A percentile compares a stretch with the other conserved stretches of the same genome.
Evolutionary conservation across 768 basidiomycete genomes (phyloP).

Genomic region (Naganishia onofrii): DNA sequence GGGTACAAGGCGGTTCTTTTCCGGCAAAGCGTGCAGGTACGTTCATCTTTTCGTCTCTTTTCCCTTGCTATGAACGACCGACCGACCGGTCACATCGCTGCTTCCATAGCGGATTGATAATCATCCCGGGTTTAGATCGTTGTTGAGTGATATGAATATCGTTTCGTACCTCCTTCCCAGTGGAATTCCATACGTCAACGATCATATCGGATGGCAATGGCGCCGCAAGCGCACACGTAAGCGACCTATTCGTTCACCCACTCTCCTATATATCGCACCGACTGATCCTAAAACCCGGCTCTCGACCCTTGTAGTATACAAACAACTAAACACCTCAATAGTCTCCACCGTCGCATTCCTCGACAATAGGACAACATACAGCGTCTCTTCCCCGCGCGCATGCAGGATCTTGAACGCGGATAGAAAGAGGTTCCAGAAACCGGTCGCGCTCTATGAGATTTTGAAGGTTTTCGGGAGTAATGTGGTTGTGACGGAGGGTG

Average conservation of each 20-base stretch:
- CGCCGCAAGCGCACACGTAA: slow-evolving; percentile 16
- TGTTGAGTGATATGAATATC: slow-evolving; percentile 22
- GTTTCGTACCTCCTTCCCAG: slow-evolving; percentile 25
- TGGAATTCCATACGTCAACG: slow-evolving; percentile 24
- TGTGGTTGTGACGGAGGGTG: slow-evolving; percentile 30
- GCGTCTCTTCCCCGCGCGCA: slow-evolving; percentile 25
- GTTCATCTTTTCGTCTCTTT: neutral
- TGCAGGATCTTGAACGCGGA: slow-evolving; percentile 23
- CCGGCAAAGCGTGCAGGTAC: neutral
- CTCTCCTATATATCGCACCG: too few species aligned
- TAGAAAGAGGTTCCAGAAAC: slow-evolving; percentile 30
- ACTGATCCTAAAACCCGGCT: too few species aligned
- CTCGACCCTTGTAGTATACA: slow-evolving; percentile 1
- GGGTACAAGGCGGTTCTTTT: slow-evolving; percentile 11
- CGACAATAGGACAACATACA: slow-evolving; percentile 10
- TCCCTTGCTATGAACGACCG: neutral
- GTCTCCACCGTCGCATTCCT: slow-evolving; percentile 23
- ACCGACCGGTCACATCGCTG: neutral
- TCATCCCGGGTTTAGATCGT: slow-evolving; percentile 28
- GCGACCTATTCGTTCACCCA: neutral
- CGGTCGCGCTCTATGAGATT: slow-evolving; percentile 28
- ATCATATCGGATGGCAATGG: slow-evolving; percentile 19
- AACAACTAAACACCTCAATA: slow-evolving; percentile 5
- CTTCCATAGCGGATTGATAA: neutral
- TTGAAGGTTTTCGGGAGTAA: slow-evolving; percentile 29